Percentiles rank a stretch among this genome's conserved stretches.
These are phyloP conservation scores for Mucor racemosus DNA, from an alignment of 371 early-diverging fungal species.

Conservation along the genomic window DNA sequence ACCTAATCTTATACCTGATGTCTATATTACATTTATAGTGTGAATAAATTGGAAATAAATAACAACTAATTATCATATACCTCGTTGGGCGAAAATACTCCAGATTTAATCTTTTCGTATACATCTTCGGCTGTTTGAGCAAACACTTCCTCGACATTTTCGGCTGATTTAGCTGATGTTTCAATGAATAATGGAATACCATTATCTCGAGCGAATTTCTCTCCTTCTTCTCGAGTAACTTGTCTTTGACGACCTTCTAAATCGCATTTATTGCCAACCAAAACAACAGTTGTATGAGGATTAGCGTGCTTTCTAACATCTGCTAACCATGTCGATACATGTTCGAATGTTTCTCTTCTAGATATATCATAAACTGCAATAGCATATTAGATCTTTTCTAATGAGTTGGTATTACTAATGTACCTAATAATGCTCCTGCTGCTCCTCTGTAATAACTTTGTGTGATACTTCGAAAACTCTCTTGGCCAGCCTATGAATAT, in stretches of 20 bases:
- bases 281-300: constrained; percentile 87
- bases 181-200: constrained; percentile 87
- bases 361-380: constrained; percentile 72
- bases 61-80: constrained; percentile 26
- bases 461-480: constrained; percentile 94
- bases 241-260: constrained; percentile 72
- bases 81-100: constrained; percentile 79
- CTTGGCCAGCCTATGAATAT: constrained; percentile 81
- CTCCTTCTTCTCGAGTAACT: constrained; percentile 88
- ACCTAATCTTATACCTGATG: constrained; percentile 59
- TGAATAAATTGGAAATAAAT: not conserved
- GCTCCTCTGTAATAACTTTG: constrained; percentile 98
- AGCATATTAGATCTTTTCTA: not conserved
- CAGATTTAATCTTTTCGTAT: constrained; percentile 83
- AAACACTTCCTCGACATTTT: constrained; percentile 88
- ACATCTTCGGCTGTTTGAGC: constrained; percentile 78
- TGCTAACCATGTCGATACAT: constrained; percentile 93
- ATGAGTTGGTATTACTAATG: not conserved
- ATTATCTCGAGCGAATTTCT: constrained; percentile 86
- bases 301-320: constrained; percentile 88
- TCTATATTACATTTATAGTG: constrained; percentile 33
- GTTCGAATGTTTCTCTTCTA: constrained; percentile 86
- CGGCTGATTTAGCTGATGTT: constrained; percentile 93
- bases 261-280: constrained; percentile 96
- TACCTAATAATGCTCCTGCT: constrained; percentile 88